Evolutionary conservation across 2,329 filamentous ascomycete genomes (phyloP), one percentile per base, ranked within the genome.

Genomic region (Cercospora beticola): DNA sequence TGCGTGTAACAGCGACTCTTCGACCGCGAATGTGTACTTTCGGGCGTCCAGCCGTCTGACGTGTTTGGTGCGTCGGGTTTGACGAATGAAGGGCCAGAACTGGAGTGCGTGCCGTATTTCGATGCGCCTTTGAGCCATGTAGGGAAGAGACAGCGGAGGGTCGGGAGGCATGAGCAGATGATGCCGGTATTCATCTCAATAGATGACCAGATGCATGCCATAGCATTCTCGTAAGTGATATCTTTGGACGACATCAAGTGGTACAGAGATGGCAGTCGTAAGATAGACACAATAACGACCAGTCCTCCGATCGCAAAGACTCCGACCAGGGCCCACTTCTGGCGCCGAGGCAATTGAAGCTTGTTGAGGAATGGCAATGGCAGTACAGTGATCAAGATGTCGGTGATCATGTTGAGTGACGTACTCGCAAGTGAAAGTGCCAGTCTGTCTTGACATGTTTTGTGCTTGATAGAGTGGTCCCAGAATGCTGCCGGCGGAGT

Each of bases 401-500:
- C 79, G 5, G 78, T 79, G n/a, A 76, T 56, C 58, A 79, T 77
- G 70, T 80, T 81, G 31, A 77, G 69, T 9, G 68, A 72, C 5
- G 77, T 74, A 66, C 77, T 79, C 36, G 74, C 79, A 70, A 83
- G 64, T 43, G 66, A 68, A 10, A 68, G 28, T 18, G 66, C 66
- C 56, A 65, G 52, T 16, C 66, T 46, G 10, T 68, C 36, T 33
- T 68, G 66, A 31, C 66, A 68, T 16, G 21, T 62, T 46, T 65
- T 65, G 31, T 65, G 14, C 18, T 64, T 68, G 62, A 68, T 68
- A 5, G 66, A 65, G 57, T 74, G 73, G 58, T 80, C 73, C 82
- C 82, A 84, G 73, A 82, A 83, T 56, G 62, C 49, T 5, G 49
- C 62, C 6, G 62, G 62, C 0, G 82, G 82, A 0, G 76, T 75